phyloP scores from a whole-genome alignment of 1,284 basidiomycete species.

The Sporisorium reilianum region DNA sequence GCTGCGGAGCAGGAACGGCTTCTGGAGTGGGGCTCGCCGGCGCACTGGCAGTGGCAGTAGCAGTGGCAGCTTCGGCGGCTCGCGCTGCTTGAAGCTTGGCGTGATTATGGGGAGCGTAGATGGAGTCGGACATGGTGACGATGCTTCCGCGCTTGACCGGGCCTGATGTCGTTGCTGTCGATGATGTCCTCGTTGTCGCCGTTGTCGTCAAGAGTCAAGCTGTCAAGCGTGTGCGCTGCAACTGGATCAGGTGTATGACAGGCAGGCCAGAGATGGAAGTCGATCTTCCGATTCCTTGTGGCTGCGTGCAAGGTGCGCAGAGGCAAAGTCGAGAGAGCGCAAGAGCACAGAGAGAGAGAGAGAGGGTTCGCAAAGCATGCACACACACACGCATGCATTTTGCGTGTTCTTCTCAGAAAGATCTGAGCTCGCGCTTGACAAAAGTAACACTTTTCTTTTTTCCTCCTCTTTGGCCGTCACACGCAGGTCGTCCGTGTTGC shows the following conservation, averaged over 20 bases:
- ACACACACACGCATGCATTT: slow-evolving; percentile 11
- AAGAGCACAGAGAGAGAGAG: not conserved
- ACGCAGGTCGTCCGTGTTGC: not conserved
- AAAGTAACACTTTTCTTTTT: slow-evolving; percentile 26
- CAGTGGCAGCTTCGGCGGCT: slow-evolving; percentile 16
- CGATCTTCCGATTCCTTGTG: not conserved
- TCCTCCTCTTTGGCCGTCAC: not conserved
- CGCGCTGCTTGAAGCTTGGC: slow-evolving; percentile 39
- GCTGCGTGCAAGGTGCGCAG: not conserved
- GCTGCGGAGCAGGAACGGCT: not conserved
- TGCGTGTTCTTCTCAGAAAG: slow-evolving; percentile 34
- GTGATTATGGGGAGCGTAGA: slow-evolving; percentile 56
- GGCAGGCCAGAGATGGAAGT: not conserved
- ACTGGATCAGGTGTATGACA: not conserved
- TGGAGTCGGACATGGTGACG: slow-evolving; percentile 53
- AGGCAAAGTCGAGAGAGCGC: not conserved
- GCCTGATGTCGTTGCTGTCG: not conserved
- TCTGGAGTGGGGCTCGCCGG: slow-evolving; percentile 6
- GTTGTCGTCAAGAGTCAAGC: slow-evolving; percentile 5
- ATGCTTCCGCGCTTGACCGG: not conserved
- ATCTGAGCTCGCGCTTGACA: not conserved
- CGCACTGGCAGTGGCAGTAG: not conserved
- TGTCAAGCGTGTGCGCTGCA: not conserved
- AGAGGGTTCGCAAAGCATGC: not conserved
- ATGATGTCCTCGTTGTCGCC: too few relatives aligned